Percentiles rank a stretch among this genome's conserved stretches.
These are phyloP conservation scores for Podila epicladia DNA, from an alignment of 192 early-diverging fungal genomes.

Conservation along the genomic window DNA sequence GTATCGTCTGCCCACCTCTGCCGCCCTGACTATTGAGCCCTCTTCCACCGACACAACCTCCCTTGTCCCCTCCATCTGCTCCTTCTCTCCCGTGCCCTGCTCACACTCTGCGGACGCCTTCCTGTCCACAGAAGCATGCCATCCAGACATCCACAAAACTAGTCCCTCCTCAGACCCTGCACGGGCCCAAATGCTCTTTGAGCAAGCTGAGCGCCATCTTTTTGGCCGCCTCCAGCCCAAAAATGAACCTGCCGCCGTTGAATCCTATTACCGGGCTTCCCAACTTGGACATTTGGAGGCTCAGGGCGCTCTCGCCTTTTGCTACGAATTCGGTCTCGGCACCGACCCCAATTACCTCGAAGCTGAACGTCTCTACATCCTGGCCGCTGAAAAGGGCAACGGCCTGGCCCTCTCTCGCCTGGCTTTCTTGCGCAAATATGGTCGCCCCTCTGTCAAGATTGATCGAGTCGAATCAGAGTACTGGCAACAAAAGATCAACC, in stretches of 20 bases:
- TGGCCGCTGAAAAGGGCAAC: constrained; percentile 67
- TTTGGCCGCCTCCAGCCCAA: constrained; percentile 62
- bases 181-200: constrained; percentile 38
- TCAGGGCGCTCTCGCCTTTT: constrained; percentile 79
- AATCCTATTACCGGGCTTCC: constrained; percentile 62
- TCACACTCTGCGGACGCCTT: constrained; percentile 7
- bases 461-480: constrained; percentile 83
- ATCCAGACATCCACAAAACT: neutral
- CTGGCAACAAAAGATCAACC: constrained; percentile 72
- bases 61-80: constrained; percentile 29
- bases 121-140: constrained; percentile 17
- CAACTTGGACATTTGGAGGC: constrained; percentile 53
- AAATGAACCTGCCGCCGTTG: constrained; percentile 60
- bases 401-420: constrained; percentile 76
- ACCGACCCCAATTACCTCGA: constrained; percentile 64
- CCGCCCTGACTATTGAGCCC: constrained; percentile 5
- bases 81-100: constrained; percentile 22
- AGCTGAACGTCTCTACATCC: constrained; percentile 74
- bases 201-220: constrained; percentile 48
- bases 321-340: constrained; percentile 88
- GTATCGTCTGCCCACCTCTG: constrained; percentile 32
- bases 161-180: neutral
- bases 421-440: constrained; percentile 82
- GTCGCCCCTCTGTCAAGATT: constrained; percentile 80
- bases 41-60: neutral